Base-by-base conservation (phyloP, 805 yeast species). In the Wickerhamiella australiensis region DNA sequence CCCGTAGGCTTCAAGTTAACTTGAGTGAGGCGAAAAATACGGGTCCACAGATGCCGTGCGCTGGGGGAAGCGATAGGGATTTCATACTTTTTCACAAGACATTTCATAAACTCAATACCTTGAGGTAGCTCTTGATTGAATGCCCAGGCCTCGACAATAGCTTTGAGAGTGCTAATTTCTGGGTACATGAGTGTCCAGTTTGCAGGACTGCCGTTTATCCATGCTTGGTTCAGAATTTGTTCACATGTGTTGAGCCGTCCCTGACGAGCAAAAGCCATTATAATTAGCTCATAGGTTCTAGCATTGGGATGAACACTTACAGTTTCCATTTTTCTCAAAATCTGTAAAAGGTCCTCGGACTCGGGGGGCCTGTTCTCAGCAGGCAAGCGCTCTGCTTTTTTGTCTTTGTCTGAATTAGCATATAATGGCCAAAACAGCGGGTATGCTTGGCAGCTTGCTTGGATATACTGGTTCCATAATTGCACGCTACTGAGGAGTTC, bases 381-480 rank as follows among this genome's bases (percentile, higher is more conserved):
- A 9, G 23, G 12, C 3, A 44, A 26, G 15, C 48, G 42, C 35
- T 11, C 6, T 21, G 40, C 38, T 13, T 20, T 31, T 29, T 29
- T 11, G 13, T 11, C 13, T 29, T 29, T 5, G 13, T 29, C 33
- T 6, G 33, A 7, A 17, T 29, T 26, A 4, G 11, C 23, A 3
- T n/a, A 12, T 8, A 5, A 7, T 20, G 58, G 56, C 66, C 65
- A 65, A 49, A 50, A 56, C 36, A 44, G 50, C 37, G 62, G 60
- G 47, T 55, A 54, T 9, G 60, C 63, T 29, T 57, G 61, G 40
- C 64, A 60, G 6, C 59, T 52, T 1, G 64, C 67, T 49, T 42
- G 46, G 31, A 65, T 60, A 49, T 65, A 65, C 27, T 57, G 58
- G 53, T 65, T 65, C 67, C 67, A 65, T 42, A 63, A 58, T 20